phyloP scores from a whole-genome alignment of 768 basidiomycete genomes.

The Auricularia heimuer region DNA sequence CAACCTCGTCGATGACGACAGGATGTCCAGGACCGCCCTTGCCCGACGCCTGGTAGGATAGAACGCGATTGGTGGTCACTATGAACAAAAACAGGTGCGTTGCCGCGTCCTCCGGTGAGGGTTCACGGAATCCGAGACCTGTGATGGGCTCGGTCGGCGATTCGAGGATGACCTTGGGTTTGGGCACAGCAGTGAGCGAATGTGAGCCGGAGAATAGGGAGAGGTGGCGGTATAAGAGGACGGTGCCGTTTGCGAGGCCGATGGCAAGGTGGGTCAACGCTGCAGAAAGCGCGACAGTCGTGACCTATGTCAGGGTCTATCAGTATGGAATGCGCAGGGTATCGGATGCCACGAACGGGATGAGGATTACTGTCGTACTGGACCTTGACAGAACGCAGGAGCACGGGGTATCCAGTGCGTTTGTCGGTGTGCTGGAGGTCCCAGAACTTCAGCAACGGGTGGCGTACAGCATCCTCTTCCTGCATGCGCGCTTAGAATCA shows the following conservation, averaged over 20 bases:
- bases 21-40: conserved; percentile 51
- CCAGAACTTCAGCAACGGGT: conserved; percentile 81
- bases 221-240: conserved; percentile 82
- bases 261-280: conserved; percentile 78
- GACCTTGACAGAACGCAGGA: conserved; percentile 68
- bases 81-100: conserved; percentile 62
- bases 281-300: conserved; percentile 68
- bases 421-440: conserved; percentile 65
- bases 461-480: conserved; percentile 65
- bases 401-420: conserved; percentile 47
- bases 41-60: conserved; percentile 67
- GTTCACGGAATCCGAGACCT: conserved; percentile 78
- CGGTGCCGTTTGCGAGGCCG: conserved; percentile 91
- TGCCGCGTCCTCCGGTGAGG: conserved; percentile 25
- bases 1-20: conserved; percentile 74
- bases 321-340: no score
- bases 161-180: conserved; percentile 76
- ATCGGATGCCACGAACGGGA: conserved; percentile 38
- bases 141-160: conserved; percentile 83
- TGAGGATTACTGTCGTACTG: conserved; percentile 70
- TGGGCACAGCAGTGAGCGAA: conserved; percentile 70
- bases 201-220: conserved; percentile 60
- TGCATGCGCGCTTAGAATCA: conserved; percentile 19
- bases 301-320: conserved; percentile 37
- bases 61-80: conserved; percentile 75